Evolutionary conservation across 768 basidiomycete genomes (phyloP).

Genomic region (Daedaleopsis sinensis): DNA sequence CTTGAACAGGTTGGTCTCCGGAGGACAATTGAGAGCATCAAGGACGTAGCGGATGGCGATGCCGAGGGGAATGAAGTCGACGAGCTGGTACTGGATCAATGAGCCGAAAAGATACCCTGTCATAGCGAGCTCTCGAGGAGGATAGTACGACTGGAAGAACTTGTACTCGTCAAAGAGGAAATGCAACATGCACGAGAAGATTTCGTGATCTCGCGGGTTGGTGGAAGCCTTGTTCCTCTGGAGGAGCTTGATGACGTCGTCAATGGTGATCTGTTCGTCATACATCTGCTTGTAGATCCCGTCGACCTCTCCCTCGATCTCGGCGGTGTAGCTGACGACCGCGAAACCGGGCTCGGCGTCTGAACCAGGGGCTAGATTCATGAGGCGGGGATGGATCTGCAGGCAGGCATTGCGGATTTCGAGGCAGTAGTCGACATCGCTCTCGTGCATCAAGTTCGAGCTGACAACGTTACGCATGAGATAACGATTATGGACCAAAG

Average conservation of each 20-base stretch:
- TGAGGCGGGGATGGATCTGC: conserved; percentile 93
- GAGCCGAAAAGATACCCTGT: conserved; percentile 97
- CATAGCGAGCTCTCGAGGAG: conserved; percentile 91
- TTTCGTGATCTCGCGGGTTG: conserved; percentile 86
- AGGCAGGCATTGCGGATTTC: conserved; percentile 92
- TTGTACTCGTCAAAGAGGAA: conserved; percentile 99
- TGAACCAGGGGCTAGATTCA: conserved; percentile 86
- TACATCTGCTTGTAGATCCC: conserved; percentile 98
- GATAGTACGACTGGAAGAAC: conserved; percentile 97
- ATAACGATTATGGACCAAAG: neutral
- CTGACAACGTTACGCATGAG: conserved; percentile 39
- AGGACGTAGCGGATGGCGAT: conserved; percentile 97
- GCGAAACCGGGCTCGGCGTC: conserved; percentile 91
- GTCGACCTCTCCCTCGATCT: conserved; percentile 93
- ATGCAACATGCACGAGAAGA: conserved; percentile 99
- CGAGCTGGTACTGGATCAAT: conserved; percentile 89
- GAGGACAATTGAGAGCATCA: conserved; percentile 88
- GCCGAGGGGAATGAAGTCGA: conserved; percentile 92
- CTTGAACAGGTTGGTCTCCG: conserved; percentile 91
- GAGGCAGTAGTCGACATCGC: conserved; percentile 83
- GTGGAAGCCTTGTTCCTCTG: conserved; percentile 83
- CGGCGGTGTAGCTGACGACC: conserved; percentile 84
- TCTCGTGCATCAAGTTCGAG: conserved; percentile 71
- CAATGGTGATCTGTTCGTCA: conserved; percentile 90
- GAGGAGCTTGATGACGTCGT: conserved; percentile 89